Conservation (phyloP, 805 yeast genomes). For the Nakazawaea ernobii region DNA sequence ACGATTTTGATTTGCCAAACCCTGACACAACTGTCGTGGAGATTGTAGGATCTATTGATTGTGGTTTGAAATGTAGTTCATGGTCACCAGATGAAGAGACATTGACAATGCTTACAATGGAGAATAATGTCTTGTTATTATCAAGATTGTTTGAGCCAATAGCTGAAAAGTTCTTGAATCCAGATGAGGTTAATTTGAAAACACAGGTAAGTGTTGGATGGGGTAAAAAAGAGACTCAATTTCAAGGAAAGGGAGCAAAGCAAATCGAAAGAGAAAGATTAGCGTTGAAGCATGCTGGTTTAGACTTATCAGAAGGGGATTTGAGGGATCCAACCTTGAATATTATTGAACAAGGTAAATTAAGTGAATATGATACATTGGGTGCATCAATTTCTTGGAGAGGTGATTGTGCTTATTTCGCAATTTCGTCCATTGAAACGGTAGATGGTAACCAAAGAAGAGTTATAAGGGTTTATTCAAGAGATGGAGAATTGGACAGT, state of each 20-base stretch:
- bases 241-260: conserved; percentile 88
- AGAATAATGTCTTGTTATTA: conserved; percentile 55
- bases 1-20: conserved; percentile 40
- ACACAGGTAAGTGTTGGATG: conserved; percentile 96
- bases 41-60: conserved; percentile 81
- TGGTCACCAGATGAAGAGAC: conserved; percentile 96
- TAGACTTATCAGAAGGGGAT: conserved; percentile 55
- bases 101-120: conserved; percentile 59
- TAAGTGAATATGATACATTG: conserved; percentile 49
- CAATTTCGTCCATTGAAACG: conserved; percentile 58
- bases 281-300: conserved; percentile 59
- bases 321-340: conserved; percentile 87
- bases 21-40: conserved; percentile 56
- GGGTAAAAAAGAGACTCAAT: conserved; percentile 97
- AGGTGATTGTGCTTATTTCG: conserved; percentile 86
- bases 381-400: conserved; percentile 74
- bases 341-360: conserved; percentile 61
- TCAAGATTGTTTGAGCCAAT: conserved; percentile 78
- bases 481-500: conserved; percentile 74
- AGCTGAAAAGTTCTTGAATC: conserved; percentile 51
- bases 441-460: conserved; percentile 48
- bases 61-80: conserved; percentile 60
- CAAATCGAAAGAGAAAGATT: conserved; percentile 61
- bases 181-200: conserved; percentile 55
- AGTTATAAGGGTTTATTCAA: conserved; percentile 73